A percentile compares a stretch with the other conserved stretches of the same genome.
These are phyloP conservation scores for Aspergillus asperescens DNA, from an alignment of 495 filamentous ascomycete genomes.

Conservation along the genomic window DNA sequence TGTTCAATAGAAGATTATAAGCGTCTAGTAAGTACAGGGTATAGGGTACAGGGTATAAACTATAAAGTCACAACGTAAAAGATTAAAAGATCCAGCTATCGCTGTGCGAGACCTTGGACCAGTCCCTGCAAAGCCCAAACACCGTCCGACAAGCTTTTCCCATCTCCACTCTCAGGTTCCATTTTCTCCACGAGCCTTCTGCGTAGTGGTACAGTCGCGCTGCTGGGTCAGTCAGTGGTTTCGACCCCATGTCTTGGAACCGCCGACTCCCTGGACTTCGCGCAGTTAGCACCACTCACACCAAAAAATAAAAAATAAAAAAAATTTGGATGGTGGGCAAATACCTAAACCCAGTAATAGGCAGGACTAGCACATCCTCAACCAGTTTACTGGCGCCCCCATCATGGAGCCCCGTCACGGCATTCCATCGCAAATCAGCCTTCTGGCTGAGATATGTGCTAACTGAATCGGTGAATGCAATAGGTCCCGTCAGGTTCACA, in stretches of 20 bases:
- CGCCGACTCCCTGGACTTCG: constrained; percentile 11
- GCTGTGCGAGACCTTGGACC: constrained; percentile 13
- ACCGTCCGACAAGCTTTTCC: constrained; percentile 20
- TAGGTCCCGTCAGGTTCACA: constrained; percentile 15
- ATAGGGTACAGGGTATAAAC: neutral
- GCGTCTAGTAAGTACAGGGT: too few relatives aligned
- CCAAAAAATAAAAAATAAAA: neutral
- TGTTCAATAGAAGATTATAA: too few relatives aligned
- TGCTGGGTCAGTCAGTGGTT: constrained; percentile 15
- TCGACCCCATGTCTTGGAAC: constrained; percentile 17
- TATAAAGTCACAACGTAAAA: neutral
- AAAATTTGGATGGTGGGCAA: neutral
- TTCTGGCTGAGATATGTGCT: neutral
- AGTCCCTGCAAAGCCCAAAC: constrained; percentile 18
- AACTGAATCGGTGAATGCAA: constrained; percentile 13
- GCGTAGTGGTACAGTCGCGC: constrained; percentile 15
- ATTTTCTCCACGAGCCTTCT: constrained; percentile 17
- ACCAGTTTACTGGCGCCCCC: constrained; percentile 14
- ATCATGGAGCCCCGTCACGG: constrained; percentile 14
- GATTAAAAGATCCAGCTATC: neutral
- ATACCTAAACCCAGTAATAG: constrained; percentile 22
- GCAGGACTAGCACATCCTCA: constrained; percentile 17
- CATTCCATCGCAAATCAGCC: constrained; percentile 15
- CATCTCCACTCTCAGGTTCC: constrained; percentile 12
- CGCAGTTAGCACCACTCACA: neutral